These are phyloP conservation scores for Populus tremula DNA, from an alignment of 345 rosid species.

Conservation along the genomic window DNA sequence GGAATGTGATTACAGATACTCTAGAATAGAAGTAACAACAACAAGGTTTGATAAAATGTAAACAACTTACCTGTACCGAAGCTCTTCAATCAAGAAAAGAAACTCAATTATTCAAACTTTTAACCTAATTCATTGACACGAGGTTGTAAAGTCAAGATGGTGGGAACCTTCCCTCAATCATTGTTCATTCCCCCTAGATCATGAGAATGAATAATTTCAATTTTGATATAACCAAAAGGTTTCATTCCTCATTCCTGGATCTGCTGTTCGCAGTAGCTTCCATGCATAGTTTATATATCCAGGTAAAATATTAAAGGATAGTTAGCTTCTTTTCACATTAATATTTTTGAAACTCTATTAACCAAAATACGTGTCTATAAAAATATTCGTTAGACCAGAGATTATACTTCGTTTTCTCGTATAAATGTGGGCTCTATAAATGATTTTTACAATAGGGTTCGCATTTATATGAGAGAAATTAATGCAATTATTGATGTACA, in stretches of 20 bases:
- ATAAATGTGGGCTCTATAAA: too few relatives aligned
- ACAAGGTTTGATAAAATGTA: not conserved
- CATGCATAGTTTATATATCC: not conserved
- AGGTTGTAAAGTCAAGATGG: constrained; percentile 35
- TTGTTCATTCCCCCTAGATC: constrained; percentile 31
- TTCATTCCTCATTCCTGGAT: not conserved
- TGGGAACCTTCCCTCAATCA: constrained; percentile 38
- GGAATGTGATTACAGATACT: not conserved
- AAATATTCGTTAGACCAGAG: too few relatives aligned
- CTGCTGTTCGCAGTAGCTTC: not conserved
- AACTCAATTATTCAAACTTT: constrained; percentile 38
- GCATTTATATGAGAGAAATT: too few relatives aligned
- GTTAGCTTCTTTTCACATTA: not conserved
- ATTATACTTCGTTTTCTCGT: too few relatives aligned
- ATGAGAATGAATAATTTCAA: not conserved
- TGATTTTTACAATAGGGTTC: too few relatives aligned
- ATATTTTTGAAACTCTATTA: too few relatives aligned
- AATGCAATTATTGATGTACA: too few relatives aligned
- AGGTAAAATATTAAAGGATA: not conserved
- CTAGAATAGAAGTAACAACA: not conserved
- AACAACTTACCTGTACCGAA: not conserved
- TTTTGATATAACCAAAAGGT: not conserved
- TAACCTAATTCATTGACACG: constrained; percentile 42
- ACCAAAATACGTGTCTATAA: too few relatives aligned
- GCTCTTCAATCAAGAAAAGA: constrained; percentile 17